A percentile compares a stretch with the other conserved stretches of the same genome.
These are phyloP conservation scores for Boletus holoroseus DNA, from an alignment of 1,284 basidiomycete species.

Conservation along the genomic window DNA sequence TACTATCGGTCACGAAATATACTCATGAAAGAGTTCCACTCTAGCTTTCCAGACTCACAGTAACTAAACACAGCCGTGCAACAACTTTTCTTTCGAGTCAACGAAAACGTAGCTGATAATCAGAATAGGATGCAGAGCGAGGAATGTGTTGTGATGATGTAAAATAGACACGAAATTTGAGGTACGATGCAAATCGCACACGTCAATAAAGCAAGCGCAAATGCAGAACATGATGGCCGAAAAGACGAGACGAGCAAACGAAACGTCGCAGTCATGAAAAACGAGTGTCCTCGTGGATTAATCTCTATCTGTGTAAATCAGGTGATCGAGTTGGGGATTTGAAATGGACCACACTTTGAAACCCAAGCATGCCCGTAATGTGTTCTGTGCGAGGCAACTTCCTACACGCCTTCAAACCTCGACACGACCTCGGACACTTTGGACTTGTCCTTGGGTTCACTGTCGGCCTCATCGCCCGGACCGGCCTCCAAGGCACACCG, in stretches of 20 bases:
- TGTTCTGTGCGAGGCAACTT: background rate
- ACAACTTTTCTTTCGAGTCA: background rate
- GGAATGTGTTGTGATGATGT: constrained; percentile 1
- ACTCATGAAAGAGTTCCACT: background rate
- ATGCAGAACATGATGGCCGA: background rate
- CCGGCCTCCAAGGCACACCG: constrained; percentile 54
- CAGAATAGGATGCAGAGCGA: constrained; percentile 3
- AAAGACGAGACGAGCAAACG: background rate
- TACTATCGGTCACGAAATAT: too few relatives aligned
- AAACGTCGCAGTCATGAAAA: background rate
- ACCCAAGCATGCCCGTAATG: background rate
- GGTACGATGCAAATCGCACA: background rate
- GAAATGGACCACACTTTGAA: background rate
- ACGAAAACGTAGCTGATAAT: background rate
- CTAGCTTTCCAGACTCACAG: background rate
- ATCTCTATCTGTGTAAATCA: background rate
- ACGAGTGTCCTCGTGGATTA: background rate
- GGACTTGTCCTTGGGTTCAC: constrained; percentile 49
- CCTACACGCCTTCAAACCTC: constrained; percentile 35
- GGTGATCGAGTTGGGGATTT: background rate
- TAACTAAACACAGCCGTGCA: background rate
- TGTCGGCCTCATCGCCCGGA: constrained; percentile 37
- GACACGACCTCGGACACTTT: constrained; percentile 49
- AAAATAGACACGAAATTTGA: constrained; percentile 2
- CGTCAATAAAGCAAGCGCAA: background rate